Conservation (phyloP, 106 monocot genomes). For the Dendrobium nobile region DNA sequence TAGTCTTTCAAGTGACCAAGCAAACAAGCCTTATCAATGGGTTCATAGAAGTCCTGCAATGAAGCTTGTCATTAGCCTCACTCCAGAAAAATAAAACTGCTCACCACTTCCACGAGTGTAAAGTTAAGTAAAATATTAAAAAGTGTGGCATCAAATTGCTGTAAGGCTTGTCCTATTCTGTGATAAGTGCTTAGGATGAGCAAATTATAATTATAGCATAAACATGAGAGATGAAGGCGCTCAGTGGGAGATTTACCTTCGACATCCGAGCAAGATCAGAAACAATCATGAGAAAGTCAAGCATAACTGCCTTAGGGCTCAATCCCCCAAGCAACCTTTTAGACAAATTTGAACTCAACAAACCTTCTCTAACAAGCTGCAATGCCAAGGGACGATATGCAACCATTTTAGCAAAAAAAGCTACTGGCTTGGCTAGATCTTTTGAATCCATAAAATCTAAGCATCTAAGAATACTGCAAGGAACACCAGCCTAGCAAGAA, state of each 20-base stretch:
- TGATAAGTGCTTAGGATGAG: background rate
- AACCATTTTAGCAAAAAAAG: conserved; percentile 93
- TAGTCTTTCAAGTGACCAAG: conserved; percentile 59
- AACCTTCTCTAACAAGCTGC: conserved; percentile 75
- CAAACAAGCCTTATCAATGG: conserved; percentile 65
- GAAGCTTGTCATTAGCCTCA: background rate
- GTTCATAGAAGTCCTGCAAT: conserved; percentile 86
- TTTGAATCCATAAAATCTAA: conserved; percentile 54
- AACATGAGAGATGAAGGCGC: background rate
- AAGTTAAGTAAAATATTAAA: background rate
- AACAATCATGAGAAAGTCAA: conserved; percentile 91
- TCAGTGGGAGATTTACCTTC: conserved; percentile 39
- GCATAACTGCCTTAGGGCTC: conserved; percentile 53
- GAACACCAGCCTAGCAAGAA: conserved; percentile 53
- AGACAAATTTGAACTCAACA: conserved; percentile 54
- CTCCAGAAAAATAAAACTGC: conserved; percentile 1
- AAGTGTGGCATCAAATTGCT: background rate
- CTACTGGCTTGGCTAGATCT: conserved; percentile 58
- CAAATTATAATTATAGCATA: background rate
- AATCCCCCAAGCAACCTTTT: conserved; percentile 37
- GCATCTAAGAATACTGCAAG: conserved; percentile 46
- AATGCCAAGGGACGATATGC: conserved; percentile 73
- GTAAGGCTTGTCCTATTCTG: background rate
- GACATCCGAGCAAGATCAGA: conserved; percentile 99
- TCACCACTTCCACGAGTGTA: background rate